Evolutionary conservation across 1,139 yeast genomes (phyloP), one percentile per base, ranked within the genome.

Genomic region (Tardiomyces digboiensis): DNA sequence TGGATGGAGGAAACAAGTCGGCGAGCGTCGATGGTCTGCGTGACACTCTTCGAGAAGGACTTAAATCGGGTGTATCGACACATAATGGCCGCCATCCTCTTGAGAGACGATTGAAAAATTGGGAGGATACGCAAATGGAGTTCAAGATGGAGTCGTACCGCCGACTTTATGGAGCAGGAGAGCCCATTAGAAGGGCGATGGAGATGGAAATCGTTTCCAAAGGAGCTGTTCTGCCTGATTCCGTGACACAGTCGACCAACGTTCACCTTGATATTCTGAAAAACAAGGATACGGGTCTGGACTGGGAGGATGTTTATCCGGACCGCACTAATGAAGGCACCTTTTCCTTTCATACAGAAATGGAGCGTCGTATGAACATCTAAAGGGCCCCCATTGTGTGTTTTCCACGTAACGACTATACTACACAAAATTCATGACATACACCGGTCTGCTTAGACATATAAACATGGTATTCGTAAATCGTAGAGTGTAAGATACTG

Each of bases 261-360:
- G 52, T 86, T 55, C 95, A 86, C 59, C 74, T 71, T 48, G 97
- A 89, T 58, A 83, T 91, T 44, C 72, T 93, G 50, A 64, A 77
- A 61, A 85, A 85, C 66, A 80, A 75, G 55, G 97, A 91, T 50
- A 65, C 80, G 19, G 65, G 76, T 13, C 67, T 91, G 40, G 96
- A 87, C 55, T 91, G 97, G 97, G 97, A 91, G 59, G 98, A 93
- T 59, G 73, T 91, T 19, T 91, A 88, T 63, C 71, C 75, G 2
- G 52, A 50, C 29, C 5, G 3, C 16, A n/a, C 33, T n/a, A 13
- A n/a, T 13, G 5, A 5, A 5, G 41, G 29, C 21, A 10, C 16
- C 21, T 7, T 8, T 14, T 77, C 71, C 43, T 57, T 67, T 52
- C 95, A 86, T 60, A 61, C 78, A 22, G 89, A 82, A 54, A 71